Evolutionary conservation across 352 stramenopile genomes (phyloP).

Genomic region (Globisporangium alternatum): DNA sequence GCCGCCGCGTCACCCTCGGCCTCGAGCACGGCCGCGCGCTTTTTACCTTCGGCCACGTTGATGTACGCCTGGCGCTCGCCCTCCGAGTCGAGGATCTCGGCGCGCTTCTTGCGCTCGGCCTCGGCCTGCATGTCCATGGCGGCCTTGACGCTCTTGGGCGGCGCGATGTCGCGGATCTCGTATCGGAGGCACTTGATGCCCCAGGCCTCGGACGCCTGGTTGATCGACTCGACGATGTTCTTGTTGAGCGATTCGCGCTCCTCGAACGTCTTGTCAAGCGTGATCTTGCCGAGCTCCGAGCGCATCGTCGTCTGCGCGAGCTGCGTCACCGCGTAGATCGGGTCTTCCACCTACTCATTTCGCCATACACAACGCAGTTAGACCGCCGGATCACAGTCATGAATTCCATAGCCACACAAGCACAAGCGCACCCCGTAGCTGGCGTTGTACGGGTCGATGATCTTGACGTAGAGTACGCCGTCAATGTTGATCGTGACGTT

Average conservation of each 20-base stretch:
- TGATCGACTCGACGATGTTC: conserved; percentile 90
- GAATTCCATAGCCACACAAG: neutral
- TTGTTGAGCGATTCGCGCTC: conserved; percentile 91
- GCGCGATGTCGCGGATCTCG: conserved; percentile 90
- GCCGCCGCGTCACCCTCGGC: conserved; percentile 83
- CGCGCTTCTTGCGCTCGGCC: conserved; percentile 89
- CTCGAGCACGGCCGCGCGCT: conserved; percentile 81
- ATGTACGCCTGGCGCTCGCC: conserved; percentile 84
- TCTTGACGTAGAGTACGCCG: conserved; percentile 91
- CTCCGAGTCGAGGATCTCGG: conserved; percentile 91
- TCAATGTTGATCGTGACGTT: conserved; percentile 93
- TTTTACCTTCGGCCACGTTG: conserved; percentile 90
- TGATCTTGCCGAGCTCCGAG: conserved; percentile 91
- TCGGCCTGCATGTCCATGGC: conserved; percentile 94
- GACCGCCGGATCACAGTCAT: neutral
- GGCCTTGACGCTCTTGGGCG: conserved; percentile 80
- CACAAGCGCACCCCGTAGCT: conserved; percentile 59
- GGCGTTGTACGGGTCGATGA: conserved; percentile 87
- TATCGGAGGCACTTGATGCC: conserved; percentile 90
- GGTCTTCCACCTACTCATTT: conserved; percentile 59
- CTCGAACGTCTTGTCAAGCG: conserved; percentile 92
- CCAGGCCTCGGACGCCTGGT: conserved; percentile 88
- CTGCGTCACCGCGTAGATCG: conserved; percentile 88
- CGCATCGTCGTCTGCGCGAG: conserved; percentile 92
- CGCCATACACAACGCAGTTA: neutral